A percentile compares a stretch with the other conserved stretches of the same genome.
These are phyloP conservation scores for Coemansia asiatica DNA, from an alignment of 192 early-diverging fungal genomes.

Conservation along the genomic window DNA sequence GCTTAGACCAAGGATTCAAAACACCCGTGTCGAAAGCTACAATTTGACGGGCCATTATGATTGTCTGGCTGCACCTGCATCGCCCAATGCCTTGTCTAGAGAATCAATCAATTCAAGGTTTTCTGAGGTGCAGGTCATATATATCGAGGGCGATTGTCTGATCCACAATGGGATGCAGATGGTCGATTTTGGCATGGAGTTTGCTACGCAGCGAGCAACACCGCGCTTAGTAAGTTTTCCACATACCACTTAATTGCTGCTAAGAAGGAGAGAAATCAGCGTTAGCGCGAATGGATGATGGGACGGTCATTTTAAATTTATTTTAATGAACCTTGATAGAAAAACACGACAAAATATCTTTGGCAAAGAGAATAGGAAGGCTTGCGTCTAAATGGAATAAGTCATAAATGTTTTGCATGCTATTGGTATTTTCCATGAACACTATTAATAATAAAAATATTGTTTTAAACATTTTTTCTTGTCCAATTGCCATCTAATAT, in stretches of 20 bases:
- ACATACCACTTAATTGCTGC: neutral
- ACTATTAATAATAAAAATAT: no score
- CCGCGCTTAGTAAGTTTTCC: constrained; percentile 18
- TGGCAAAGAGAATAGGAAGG: neutral
- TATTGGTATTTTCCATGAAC: no score
- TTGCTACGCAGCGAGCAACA: constrained; percentile 28
- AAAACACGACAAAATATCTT: neutral
- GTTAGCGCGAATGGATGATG: no score
- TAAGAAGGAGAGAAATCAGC: neutral
- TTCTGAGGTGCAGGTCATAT: constrained; percentile 48
- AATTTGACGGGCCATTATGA: neutral
- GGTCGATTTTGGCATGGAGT: constrained; percentile 42
- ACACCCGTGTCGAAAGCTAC: neutral
- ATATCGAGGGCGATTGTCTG: constrained; percentile 47
- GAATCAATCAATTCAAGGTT: constrained; percentile 32
- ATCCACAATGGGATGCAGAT: constrained; percentile 53
- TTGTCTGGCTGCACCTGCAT: constrained; percentile 6
- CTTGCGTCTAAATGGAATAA: no score
- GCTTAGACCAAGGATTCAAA: neutral
- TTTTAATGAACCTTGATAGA: no score
- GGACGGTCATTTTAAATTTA: no score
- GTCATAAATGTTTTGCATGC: no score
- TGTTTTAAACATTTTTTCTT: no score
- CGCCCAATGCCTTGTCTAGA: constrained; percentile 1
- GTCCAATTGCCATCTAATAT: no score